Conservation (phyloP, 192 early-diverging fungal genomes). For the Entomortierella parvispora region DNA sequence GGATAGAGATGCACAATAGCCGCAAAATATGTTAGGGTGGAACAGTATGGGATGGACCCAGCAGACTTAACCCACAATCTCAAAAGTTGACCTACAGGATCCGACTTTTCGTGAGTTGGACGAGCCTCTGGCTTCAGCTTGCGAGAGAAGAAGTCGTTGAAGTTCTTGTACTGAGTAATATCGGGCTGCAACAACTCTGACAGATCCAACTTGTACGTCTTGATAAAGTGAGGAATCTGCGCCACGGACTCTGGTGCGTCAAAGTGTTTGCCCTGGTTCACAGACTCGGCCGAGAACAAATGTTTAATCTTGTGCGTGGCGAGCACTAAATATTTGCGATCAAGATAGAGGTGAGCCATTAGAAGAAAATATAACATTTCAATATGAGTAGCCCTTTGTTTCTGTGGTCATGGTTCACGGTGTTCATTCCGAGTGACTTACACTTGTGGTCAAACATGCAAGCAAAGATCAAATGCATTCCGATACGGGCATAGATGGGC, state of each 20-base stretch:
- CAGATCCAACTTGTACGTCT: conserved; percentile 73
- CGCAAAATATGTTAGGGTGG: too few species aligned
- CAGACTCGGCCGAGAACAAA: conserved; percentile 31
- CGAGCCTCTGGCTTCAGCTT: conserved; percentile 71
- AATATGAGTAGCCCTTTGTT: not conserved
- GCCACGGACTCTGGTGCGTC: conserved; percentile 64
- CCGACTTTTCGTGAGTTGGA: conserved; percentile 41
- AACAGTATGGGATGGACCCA: too few species aligned
- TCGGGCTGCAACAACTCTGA: conserved; percentile 67
- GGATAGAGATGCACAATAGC: not conserved
- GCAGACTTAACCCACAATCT: too few species aligned
- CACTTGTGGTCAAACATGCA: conserved; percentile 50
- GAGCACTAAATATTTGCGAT: conserved; percentile 10
- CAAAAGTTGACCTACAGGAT: conserved; percentile 53
- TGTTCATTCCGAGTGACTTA: conserved; percentile 1
- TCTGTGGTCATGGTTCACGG: not conserved
- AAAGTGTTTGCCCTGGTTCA: conserved; percentile 71
- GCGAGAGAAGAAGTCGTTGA: conserved; percentile 83
- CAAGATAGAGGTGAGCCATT: not conserved
- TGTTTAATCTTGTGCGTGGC: conserved; percentile 28
- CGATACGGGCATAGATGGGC: conserved; percentile 63
- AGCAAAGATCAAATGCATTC: conserved; percentile 63
- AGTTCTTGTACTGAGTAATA: conserved; percentile 62
- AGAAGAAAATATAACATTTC: not conserved
- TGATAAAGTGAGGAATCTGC: conserved; percentile 74